These are phyloP conservation scores for Alternaria viburni DNA, from an alignment of 2,329 filamentous ascomycete genomes.

Conservation along the genomic window DNA sequence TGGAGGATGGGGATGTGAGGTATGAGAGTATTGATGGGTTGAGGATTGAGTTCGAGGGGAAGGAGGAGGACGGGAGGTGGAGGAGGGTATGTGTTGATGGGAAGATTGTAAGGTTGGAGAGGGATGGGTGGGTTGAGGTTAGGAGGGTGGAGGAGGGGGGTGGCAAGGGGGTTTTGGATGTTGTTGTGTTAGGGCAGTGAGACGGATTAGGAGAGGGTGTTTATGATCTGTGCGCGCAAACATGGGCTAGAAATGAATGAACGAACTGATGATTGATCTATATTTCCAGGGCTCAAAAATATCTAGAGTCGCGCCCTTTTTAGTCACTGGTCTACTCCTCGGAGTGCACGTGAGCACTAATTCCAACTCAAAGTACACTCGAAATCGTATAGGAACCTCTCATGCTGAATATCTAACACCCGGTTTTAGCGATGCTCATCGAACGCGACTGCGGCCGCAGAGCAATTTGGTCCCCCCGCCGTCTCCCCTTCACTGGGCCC, in stretches of 20 bases:
- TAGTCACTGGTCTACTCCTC: too few relatives aligned
- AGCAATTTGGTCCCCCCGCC: not conserved
- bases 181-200: conserved; percentile 15
- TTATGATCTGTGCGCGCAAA: too few relatives aligned
- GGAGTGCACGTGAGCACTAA: too few relatives aligned
- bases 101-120: conserved; percentile 77
- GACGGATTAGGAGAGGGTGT: too few relatives aligned
- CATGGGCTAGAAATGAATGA: too few relatives aligned
- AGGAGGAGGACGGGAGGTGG: conserved; percentile 75
- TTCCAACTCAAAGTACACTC: too few relatives aligned
- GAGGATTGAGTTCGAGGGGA: conserved; percentile 63
- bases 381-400: too few relatives aligned
- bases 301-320: too few relatives aligned
- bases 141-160: conserved; percentile 55
- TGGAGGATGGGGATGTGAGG: conserved; percentile 62
- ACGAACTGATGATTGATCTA: too few relatives aligned
- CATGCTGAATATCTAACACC: too few relatives aligned
- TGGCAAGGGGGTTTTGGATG: conserved; percentile 48
- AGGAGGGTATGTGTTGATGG: conserved; percentile 91
- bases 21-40: conserved; percentile 76
- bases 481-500: not conserved
- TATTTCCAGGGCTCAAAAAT: too few relatives aligned
- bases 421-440: not conserved
- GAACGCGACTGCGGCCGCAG: not conserved
- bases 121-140: conserved; percentile 74